Base-by-base conservation (phyloP, 495 filamentous ascomycete genomes). In the Daldinia caldariorum region DNA sequence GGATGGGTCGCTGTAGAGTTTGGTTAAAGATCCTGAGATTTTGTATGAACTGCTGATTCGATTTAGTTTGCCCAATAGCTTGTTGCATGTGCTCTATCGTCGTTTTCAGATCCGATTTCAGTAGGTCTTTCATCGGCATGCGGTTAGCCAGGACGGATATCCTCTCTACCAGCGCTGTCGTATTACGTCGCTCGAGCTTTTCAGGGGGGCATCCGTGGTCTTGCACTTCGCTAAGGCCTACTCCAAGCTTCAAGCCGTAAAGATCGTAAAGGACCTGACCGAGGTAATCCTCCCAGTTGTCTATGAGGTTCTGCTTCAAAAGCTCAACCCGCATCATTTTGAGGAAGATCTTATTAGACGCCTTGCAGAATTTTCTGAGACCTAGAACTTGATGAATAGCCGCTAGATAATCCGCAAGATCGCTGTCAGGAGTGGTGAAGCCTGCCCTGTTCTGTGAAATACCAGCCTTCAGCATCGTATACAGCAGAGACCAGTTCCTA, bases 81-180 rank as follows among this genome's bases (percentile, higher is more conserved):
- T 85, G 81, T 32, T 97, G 94, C 81, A 97, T 91, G 71, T 92
- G 94, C 51, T 98, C 95, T 63, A 99, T 92, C 1, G 92, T 91
- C 2, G 82, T 86, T 70, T 94, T 94, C 50, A 97, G 83, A 55
- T 97, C 94, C 5, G 91, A 92, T 77, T 96, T 98, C 7, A 92
- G 87, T 31, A 99, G 76, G 72, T 98, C 96, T 64, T 93, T 96
- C 83, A 96, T 91, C 61, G 91, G 91, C 83, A 97, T 90, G 60
- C 90, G 89, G 62, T 89, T 88, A 0, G 93, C 91, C 50, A 97
- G 88, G 32, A 86, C 79, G 68, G 96, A 87, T 29, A 98, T 87
- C 72, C 93, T 90, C 61, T 94, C 90, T 18, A 97, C 87, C 58
- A 97, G 86, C 62, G 89, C 85, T 59, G 93, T 80, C 0, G 93